Conservation (phyloP, 169 alveolate species). For the Cryptosporidium tyzzeri region DNA sequence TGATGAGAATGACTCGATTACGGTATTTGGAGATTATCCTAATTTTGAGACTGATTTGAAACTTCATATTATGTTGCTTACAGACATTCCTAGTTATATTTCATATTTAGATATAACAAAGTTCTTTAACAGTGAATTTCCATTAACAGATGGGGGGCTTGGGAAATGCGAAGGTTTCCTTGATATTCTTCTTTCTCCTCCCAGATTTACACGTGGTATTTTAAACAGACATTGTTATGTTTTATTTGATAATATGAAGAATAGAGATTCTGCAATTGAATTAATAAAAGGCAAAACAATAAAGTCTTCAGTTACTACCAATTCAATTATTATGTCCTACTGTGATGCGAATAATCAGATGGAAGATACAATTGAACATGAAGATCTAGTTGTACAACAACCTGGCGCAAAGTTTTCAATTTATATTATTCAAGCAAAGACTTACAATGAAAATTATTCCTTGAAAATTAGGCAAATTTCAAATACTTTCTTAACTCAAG, state of each 20-base stretch:
- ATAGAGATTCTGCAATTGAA: constrained; percentile 48
- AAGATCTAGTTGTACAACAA: background rate
- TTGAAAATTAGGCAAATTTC: constrained; percentile 24
- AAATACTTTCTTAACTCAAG: constrained; percentile 19
- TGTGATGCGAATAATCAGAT: background rate
- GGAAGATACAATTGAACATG: background rate
- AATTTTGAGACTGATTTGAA: constrained; percentile 23
- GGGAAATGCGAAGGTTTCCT: constrained; percentile 52
- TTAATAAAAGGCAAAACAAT: constrained; percentile 63
- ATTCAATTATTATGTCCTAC: background rate
- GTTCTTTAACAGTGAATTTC: constrained; percentile 38
- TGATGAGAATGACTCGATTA: background rate
- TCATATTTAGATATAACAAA: constrained; percentile 46
- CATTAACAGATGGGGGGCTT: constrained; percentile 25
- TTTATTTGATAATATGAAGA: constrained; percentile 37
- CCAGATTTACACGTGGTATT: constrained; percentile 62
- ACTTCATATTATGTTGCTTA: constrained; percentile 19
- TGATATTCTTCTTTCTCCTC: constrained; percentile 54
- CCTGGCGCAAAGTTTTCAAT: constrained; percentile 20
- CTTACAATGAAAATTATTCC: background rate
- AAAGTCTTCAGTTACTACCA: constrained; percentile 39
- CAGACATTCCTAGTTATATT: constrained; percentile 52
- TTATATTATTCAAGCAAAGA: constrained; percentile 52
- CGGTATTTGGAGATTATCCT: constrained; percentile 11
- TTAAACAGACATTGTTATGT: constrained; percentile 59